These are phyloP conservation scores for Wallacemonas sp. DNA, from an alignment of 208 protist species.

Conservation along the genomic window DNA sequence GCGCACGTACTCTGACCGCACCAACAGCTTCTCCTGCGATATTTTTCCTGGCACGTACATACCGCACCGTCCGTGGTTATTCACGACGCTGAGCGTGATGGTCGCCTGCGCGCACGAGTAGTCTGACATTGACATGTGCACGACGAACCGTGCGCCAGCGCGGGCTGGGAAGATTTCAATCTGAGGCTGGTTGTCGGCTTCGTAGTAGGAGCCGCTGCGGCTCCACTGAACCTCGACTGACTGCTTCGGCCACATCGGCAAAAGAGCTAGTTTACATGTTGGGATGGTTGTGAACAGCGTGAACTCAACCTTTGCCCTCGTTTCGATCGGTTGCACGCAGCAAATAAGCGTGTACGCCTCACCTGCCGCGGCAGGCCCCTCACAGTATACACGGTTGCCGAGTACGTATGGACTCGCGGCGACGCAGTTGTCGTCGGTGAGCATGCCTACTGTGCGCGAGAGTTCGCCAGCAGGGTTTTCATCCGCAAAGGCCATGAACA, in stretches of 20 bases:
- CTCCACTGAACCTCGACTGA: conserved; percentile 42
- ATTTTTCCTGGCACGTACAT: conserved; percentile 59
- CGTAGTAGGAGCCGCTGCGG: conserved; percentile 72
- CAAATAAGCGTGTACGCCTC: conserved; percentile 58
- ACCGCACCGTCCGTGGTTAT: conserved; percentile 41
- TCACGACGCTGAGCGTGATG: conserved; percentile 71
- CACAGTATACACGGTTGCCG: conserved; percentile 31
- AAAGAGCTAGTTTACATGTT: conserved; percentile 5
- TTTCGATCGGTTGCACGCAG: conserved; percentile 41
- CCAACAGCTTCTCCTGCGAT: conserved; percentile 34
- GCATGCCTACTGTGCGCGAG: not conserved
- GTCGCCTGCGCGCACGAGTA: conserved; percentile 51
- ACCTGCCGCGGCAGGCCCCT: conserved; percentile 14
- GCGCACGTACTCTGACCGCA: conserved; percentile 71
- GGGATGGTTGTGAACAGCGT: conserved; percentile 64
- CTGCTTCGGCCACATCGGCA: conserved; percentile 65
- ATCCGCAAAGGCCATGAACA: conserved; percentile 4
- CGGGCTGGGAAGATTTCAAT: conserved; percentile 65
- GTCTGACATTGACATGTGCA: conserved; percentile 55
- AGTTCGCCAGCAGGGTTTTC: conserved; percentile 9
- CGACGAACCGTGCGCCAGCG: conserved; percentile 46
- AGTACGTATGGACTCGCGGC: conserved; percentile 39
- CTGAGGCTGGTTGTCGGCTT: conserved; percentile 69
- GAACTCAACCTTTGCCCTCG: conserved; percentile 34
- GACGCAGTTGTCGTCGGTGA: conserved; percentile 8